These are phyloP conservation scores for Pelargonium nanum DNA, from an alignment of 345 rosid species.

Conservation along the genomic window DNA sequence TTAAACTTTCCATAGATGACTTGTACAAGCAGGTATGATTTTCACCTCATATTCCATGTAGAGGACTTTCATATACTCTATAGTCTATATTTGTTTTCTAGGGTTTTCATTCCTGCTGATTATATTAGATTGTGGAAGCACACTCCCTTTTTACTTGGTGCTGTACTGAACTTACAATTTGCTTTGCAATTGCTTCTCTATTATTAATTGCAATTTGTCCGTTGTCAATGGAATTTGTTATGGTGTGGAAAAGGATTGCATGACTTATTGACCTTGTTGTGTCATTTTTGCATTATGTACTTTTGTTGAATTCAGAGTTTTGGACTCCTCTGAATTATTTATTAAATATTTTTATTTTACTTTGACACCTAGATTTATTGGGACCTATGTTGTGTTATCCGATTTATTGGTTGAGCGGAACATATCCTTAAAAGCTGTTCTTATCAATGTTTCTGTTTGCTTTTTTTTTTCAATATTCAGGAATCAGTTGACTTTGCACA, in stretches of 20 bases:
- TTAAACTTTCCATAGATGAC: conserved; percentile 48
- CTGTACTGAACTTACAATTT: no score
- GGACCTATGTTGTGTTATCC: background rate
- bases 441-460: background rate
- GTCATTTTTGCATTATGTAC: background rate
- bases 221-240: background rate
- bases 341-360: no score
- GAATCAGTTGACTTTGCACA: background rate
- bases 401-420: background rate
- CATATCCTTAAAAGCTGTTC: background rate
- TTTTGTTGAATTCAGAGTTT: background rate
- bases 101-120: background rate
- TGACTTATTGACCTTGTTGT: no score
- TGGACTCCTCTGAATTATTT: background rate
- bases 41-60: background rate
- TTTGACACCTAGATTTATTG: background rate
- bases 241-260: no score
- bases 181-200: background rate
- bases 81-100: background rate
- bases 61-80: background rate
- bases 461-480: background rate
- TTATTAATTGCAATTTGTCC: background rate
- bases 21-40: conserved; percentile 51
- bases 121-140: background rate
- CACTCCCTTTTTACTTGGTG: background rate